Conservation (phyloP, 306 rosid species). For the Cucumis melo region DNA sequence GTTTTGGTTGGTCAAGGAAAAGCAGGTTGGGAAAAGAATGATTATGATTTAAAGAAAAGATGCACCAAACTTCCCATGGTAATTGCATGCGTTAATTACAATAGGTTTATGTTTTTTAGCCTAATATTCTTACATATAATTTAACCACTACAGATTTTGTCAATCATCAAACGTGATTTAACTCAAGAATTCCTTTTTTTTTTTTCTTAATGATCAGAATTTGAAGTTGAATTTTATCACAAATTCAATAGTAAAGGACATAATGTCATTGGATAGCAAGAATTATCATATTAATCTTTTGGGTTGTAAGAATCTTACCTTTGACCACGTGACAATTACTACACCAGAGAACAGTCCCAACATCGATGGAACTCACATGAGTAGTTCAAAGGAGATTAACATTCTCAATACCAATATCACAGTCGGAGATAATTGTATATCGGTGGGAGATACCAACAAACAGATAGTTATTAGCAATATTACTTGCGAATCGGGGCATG, state of each 20-base stretch:
- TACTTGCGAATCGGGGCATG: too few species aligned
- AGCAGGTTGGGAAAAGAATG: not conserved
- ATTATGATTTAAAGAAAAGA: not conserved
- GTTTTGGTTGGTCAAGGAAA: not conserved
- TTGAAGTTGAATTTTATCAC: not conserved
- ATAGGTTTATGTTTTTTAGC: too few species aligned
- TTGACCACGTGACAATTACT: not conserved
- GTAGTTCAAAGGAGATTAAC: slow-evolving; percentile 23
- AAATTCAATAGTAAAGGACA: not conserved
- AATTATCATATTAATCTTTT: not conserved
- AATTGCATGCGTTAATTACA: too few species aligned
- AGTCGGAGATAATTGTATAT: slow-evolving; percentile 23
- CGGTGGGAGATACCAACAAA: too few species aligned
- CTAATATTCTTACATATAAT: too few species aligned
- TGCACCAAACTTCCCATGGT: not conserved
- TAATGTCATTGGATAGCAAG: not conserved
- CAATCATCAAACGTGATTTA: too few species aligned
- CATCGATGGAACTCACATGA: slow-evolving; percentile 42
- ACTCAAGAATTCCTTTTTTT: too few species aligned
- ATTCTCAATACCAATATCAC: slow-evolving; percentile 11
- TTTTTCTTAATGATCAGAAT: too few species aligned
- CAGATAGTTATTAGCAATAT: too few species aligned
- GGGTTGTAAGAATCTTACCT: not conserved
- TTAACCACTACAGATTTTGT: too few species aligned
- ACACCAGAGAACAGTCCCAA: slow-evolving; percentile 22